These are phyloP conservation scores for Fonsecaea pedrosoi DNA, from an alignment of 2,329 filamentous ascomycete genomes.

Conservation along the genomic window DNA sequence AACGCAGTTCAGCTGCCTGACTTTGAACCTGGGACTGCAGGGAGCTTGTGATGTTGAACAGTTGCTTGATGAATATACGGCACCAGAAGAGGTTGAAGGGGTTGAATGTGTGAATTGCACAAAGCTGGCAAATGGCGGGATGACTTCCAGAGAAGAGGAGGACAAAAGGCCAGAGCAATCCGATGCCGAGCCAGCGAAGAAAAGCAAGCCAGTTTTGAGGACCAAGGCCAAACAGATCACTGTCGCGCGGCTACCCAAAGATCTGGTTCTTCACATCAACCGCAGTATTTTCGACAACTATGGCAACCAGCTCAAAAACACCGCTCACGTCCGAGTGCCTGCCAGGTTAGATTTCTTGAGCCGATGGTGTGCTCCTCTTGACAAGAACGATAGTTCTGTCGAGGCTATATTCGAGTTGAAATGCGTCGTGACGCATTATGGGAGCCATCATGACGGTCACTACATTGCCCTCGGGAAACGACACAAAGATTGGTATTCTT, in stretches of 20 bases:
- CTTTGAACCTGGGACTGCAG: slow-evolving; percentile 75
- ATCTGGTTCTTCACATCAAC: slow-evolving; percentile 86
- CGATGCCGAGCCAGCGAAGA: slow-evolving; percentile 41
- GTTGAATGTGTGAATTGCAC: slow-evolving; percentile 94
- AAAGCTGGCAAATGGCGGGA: slow-evolving; percentile 38
- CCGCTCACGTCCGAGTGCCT: slow-evolving; percentile 78
- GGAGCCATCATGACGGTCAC: slow-evolving; percentile 92
- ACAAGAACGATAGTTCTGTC: slow-evolving; percentile 49
- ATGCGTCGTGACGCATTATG: slow-evolving; percentile 86
- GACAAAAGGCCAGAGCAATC: slow-evolving; percentile 43
- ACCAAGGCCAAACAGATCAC: slow-evolving; percentile 92
- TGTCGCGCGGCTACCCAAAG: slow-evolving; percentile 79
- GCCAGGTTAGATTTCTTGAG: slow-evolving; percentile 76
- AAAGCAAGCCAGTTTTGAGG: slow-evolving; percentile 70
- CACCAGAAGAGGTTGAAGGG: slow-evolving; percentile 82
- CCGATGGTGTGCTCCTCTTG: slow-evolving; percentile 58
- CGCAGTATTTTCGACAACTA: slow-evolving; percentile 87
- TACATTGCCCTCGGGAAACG: slow-evolving; percentile 85
- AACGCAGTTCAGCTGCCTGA: slow-evolving; percentile 93
- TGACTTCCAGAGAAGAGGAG: not conserved
- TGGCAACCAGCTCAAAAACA: slow-evolving; percentile 82
- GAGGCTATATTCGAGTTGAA: slow-evolving; percentile 72
- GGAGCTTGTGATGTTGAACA: slow-evolving; percentile 75
- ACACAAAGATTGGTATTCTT: slow-evolving; percentile 73
- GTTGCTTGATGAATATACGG: slow-evolving; percentile 82